These are phyloP conservation scores for Suillus spraguei DNA, from an alignment of 768 basidiomycete species.

Conservation along the genomic window DNA sequence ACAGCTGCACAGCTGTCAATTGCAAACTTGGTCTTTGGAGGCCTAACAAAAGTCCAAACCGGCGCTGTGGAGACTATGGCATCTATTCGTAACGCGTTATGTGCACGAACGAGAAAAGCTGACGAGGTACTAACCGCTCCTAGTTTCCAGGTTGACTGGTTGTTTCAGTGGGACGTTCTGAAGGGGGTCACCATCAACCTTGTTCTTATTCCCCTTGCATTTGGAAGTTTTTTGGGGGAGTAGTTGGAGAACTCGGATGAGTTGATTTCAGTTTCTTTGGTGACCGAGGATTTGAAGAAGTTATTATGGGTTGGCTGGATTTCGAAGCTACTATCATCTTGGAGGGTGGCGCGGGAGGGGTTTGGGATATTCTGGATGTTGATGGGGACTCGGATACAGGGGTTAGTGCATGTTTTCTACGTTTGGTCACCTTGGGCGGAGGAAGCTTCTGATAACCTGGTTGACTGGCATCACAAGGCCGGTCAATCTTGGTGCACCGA, in stretches of 20 bases:
- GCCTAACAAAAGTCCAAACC: slow-evolving; percentile 25
- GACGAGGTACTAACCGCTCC: neutral
- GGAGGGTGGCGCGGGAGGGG: neutral
- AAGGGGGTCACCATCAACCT: no score
- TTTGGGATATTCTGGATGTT: neutral
- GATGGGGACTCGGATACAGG: neutral
- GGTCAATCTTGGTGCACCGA: slow-evolving; percentile 22
- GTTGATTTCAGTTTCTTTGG: neutral
- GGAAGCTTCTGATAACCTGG: slow-evolving; percentile 28
- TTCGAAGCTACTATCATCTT: neutral
- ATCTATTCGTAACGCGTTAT: neutral
- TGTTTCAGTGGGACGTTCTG: neutral
- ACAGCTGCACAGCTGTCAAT: neutral
- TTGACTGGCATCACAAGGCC: slow-evolving; percentile 5
- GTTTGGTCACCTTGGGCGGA: slow-evolving; percentile 19
- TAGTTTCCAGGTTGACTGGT: neutral
- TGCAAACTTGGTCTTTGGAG: slow-evolving; percentile 1
- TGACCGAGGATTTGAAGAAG: neutral
- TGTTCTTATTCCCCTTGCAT: neutral
- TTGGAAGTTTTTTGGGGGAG: neutral
- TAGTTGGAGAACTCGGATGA: neutral
- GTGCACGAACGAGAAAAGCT: neutral
- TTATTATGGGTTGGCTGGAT: neutral
- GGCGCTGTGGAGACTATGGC: neutral
- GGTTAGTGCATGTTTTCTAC: neutral